Percentiles rank a stretch among this genome's conserved stretches.
phyloP scores from a whole-genome alignment of 2,329 filamentous ascomycete genomes.

The Colletotrichum sp. region DNA sequence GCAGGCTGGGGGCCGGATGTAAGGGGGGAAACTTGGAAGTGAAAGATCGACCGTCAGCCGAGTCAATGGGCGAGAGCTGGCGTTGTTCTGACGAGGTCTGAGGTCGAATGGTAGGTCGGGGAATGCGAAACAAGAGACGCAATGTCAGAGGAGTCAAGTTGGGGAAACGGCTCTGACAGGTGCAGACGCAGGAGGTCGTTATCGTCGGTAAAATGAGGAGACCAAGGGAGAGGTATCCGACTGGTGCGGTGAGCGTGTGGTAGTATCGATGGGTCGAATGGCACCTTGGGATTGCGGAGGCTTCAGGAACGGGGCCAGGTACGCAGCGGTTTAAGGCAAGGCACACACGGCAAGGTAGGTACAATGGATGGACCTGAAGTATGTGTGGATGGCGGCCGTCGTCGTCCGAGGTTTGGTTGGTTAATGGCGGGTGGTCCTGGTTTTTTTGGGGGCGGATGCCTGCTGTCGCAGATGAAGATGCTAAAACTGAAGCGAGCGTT shows the following conservation, averaged over 20 bases:
- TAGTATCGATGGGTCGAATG: background rate
- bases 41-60: conserved; percentile 3
- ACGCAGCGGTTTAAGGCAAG: background rate
- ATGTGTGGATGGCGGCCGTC: background rate
- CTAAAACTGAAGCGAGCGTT: conserved; percentile 23
- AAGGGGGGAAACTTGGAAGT: conserved; percentile 17
- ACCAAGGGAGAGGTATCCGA: conserved; percentile 5
- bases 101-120: background rate
- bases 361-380: background rate
- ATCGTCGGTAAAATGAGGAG: background rate
- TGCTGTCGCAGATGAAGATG: conserved; percentile 21
- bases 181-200: conserved; percentile 9
- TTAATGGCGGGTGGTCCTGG: background rate
- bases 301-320: background rate
- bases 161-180: conserved; percentile 1
- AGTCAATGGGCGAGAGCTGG: background rate
- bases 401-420: background rate
- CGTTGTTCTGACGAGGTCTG: background rate
- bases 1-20: conserved; percentile 11
- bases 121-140: conserved; percentile 14
- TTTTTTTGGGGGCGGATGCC: conserved; percentile 15
- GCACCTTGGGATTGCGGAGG: background rate
- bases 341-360: background rate
- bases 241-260: background rate
- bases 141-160: background rate